A percentile compares a stretch with the other conserved stretches of the same genome.
Conservation (phyloP, 352 stramenopile genomes). For the Globisporangium okanoganense region DNA sequence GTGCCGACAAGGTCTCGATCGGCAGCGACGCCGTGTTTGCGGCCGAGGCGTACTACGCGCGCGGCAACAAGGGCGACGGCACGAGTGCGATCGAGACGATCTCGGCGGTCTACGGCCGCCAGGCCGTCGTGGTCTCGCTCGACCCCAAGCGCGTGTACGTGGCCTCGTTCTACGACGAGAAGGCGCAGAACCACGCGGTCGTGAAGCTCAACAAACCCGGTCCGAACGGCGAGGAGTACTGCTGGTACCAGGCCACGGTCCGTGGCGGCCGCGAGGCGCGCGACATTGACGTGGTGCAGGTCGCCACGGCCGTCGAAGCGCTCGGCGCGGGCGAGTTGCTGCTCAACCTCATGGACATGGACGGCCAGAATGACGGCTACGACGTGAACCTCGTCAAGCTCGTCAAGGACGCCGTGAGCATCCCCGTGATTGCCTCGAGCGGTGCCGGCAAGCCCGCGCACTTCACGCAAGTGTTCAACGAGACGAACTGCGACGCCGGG, state of each 20-base stretch:
- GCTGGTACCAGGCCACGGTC: conserved; percentile 98
- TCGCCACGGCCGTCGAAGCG: conserved; percentile 86
- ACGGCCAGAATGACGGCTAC: conserved; percentile 94
- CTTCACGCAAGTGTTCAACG: conserved; percentile 95
- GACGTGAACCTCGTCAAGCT: conserved; percentile 57
- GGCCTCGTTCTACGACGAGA: conserved; percentile 63
- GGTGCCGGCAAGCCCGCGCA: conserved; percentile 92
- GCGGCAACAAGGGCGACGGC: conserved; percentile 61
- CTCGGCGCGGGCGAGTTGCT: conserved; percentile 97
- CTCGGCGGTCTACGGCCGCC: conserved; percentile 93
- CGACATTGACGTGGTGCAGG: conserved; percentile 82
- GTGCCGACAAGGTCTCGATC: conserved; percentile 98
- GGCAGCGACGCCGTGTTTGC: conserved; percentile 96
- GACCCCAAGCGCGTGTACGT: conserved; percentile 93
- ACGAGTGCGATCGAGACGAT: conserved; percentile 96
- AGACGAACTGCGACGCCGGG: conserved; percentile 91
- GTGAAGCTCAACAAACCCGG: conserved; percentile 78
- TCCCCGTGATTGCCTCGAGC: conserved; percentile 97
- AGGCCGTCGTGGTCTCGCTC: conserved; percentile 98
- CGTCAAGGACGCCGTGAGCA: conserved; percentile 88
- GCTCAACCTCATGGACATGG: conserved; percentile 99
- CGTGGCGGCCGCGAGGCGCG: conserved; percentile 93
- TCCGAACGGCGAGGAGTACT: conserved; percentile 92
- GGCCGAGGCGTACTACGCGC: conserved; percentile 87
- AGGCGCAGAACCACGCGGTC: conserved; percentile 48